These are phyloP conservation scores for Melampsora larici-populina DNA, from an alignment of 1,284 basidiomycete genomes.

Conservation along the genomic window DNA sequence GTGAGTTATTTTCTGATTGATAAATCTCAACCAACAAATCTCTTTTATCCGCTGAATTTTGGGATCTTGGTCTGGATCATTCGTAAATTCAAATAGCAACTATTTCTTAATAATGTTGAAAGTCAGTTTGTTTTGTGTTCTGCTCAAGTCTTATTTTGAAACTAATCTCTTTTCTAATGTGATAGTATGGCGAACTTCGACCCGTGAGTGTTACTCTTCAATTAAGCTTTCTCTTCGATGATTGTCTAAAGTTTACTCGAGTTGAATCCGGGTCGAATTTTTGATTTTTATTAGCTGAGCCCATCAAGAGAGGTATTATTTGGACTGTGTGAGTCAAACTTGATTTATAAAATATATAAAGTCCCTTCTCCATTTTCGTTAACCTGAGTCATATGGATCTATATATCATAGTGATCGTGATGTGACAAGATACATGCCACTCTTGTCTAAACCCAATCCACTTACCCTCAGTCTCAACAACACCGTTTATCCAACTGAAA, in stretches of 20 bases:
- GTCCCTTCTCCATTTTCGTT: background rate
- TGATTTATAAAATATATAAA: background rate
- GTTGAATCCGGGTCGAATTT: background rate
- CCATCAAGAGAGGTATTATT: constrained; percentile 27
- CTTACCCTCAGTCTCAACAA: constrained; percentile 22
- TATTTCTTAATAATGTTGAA: constrained; percentile 31
- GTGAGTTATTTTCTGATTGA: background rate
- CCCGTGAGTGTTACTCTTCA: constrained; percentile 3
- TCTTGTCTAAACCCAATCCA: background rate
- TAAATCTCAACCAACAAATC: no score
- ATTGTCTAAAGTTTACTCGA: no score
- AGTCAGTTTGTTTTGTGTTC: background rate
- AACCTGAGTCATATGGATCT: background rate
- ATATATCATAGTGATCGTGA: constrained; percentile 19
- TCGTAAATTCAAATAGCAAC: background rate
- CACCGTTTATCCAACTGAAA: constrained; percentile 1
- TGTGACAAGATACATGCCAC: constrained; percentile 35
- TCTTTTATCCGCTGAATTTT: no score
- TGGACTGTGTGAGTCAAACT: constrained; percentile 35
- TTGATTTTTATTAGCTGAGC: constrained; percentile 22
- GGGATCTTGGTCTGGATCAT: no score
- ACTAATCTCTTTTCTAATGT: background rate
- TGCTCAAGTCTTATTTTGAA: background rate
- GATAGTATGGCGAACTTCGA: constrained; percentile 42
- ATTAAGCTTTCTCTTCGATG: background rate